Base-by-base conservation (phyloP, 2,329 filamentous ascomycete species). In the Diaporthe destruens region DNA sequence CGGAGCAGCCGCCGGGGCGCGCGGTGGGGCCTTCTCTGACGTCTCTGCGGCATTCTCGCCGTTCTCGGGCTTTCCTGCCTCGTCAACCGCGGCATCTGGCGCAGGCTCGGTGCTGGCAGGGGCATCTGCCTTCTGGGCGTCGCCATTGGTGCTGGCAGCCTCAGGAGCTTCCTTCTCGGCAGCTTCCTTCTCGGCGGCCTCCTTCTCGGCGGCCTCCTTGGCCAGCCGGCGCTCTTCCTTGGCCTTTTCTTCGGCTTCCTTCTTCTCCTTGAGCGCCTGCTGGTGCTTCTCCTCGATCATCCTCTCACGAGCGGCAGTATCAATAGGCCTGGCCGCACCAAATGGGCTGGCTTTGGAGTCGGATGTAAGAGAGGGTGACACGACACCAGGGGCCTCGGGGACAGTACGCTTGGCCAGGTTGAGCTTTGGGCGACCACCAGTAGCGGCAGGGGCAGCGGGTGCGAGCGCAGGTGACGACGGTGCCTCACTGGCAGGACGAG, bases 391-490 rank as follows among this genome's bases (percentile, higher is more conserved):
- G 4, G 86, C 87, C 78, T 97, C 95, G 0, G 95, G 92, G 16
- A 98, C 94, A 5, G 95, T 98, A 77, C 96, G 91, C 89, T 98
- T 98, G 76, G 91, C 85, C 34, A 99, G 89, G 82, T 98, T 96
- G 79, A 99, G 85, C 80, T 89, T 94, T 42, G 96, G 96, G 73
- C 96, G 92, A 67, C 89, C 86, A 72, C 87, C 85, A 6, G 85
- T 83, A 63, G 89, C 86, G 72, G 87, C 85, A 6, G 85, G 84
- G 20, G 85, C 82, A 6, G 87, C 84, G 51, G 84, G 81, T 23
- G 85, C 78, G 9, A 85, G 82, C 56, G 91, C 88, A 20, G 91
- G 91, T 61, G 95, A 94, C 32, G 94, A 91, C 7, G 94, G 90
- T 12, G 94, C 93, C 77, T 92, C 90, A 80, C 92, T 95, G 73